Base-by-base conservation (phyloP, 495 filamentous ascomycete genomes). In the Copromyces sp. region DNA sequence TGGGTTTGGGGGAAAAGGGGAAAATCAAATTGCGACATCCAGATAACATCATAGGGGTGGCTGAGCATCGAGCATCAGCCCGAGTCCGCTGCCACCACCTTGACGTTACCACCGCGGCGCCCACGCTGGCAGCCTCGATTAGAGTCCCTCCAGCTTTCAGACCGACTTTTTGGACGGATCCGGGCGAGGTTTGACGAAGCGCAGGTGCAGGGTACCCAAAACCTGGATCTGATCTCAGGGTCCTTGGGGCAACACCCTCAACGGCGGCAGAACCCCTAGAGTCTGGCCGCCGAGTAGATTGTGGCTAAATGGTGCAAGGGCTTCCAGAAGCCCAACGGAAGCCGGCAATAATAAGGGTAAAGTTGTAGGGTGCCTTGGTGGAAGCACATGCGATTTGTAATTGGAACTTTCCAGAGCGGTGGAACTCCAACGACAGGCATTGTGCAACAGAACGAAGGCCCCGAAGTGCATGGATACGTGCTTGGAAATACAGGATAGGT, bases 281-380 rank as follows among this genome's bases (percentile, higher is more conserved):
- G 69, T 29, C 32, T 24, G 68, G 40, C 53, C 53, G 14, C 29
- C 32, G 29, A 65, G 53, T 65, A 44, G 38, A 73, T 71, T 75
- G 72, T 78, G 78, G 75, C 77, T 77, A 75, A 78, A 76, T n/a
- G 47, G 68, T 68, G 72, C 72, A 47, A 69, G 14, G 70, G 41
- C 53, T 77, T 78, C 78, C 76, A 59, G 79, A 79, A 81, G 75
- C 69, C 69, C 71, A 45, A 38, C 45, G 73, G 73, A 78, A 77
- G 69, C 45, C 32, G 68, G 32, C 20, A 61, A 73, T 59, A 76
- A 76, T 74, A 73, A 59, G 74, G 73, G 68, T 77, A 76, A 80
- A 78, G 68, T 24, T 24, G 24, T 74, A 37, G 29, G 29, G 29
- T 65, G 53, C 53, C 5, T 35, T 65, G 14, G 37, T 37, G 29